Evolutionary conservation across 371 early-diverging fungal species (phyloP), one percentile per base, ranked within the genome.

Genomic region (Mucor velutinosus): DNA sequence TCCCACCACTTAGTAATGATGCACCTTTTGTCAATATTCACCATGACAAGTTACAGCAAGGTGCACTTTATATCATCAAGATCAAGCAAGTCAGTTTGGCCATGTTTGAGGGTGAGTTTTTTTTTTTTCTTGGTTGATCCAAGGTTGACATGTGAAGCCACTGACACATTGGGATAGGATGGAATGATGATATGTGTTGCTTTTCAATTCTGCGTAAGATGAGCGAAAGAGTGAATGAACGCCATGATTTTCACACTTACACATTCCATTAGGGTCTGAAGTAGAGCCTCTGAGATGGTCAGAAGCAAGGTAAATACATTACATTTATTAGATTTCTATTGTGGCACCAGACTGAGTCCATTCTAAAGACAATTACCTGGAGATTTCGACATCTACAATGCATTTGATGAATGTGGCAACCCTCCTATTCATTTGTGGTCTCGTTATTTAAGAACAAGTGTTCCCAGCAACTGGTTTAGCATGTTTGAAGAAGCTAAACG

Each of bases 171-270:
- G 3, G 6, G 14, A 39, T 25, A 77, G 81, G 81, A 5, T 82
- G 82, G 82, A 72, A 82, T 39, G 82, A 82, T 55, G 79, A 82
- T 71, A 79, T 82, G 78, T 82, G 82, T 59, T 82, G 82, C 39
- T 82, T 79, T 60, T 74, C 77, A 45, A 70, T 82, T 43, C 70
- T 82, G 41, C 73, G 82, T 77, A 77, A 73, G 72, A 66, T 33
- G 2, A 17, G 11, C 19, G 7, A 12, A 23, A 23, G 21, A 19
- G 14, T 43, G 19, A 60, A 59, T 11, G 33, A 47, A 47, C 17
- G 7, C 17, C 14, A 45, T 45, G 11, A 51, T 12, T 4, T 12
- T 23, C 7, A 21, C 23, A 10, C 23, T 19, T 23, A 51, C 51
- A 23, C 10, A 23, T 25, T 8, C 21, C 21, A 37, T n/a, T 67